phyloP scores from a whole-genome alignment of 306 rosid genomes.

The Acmispon strigosus region DNA sequence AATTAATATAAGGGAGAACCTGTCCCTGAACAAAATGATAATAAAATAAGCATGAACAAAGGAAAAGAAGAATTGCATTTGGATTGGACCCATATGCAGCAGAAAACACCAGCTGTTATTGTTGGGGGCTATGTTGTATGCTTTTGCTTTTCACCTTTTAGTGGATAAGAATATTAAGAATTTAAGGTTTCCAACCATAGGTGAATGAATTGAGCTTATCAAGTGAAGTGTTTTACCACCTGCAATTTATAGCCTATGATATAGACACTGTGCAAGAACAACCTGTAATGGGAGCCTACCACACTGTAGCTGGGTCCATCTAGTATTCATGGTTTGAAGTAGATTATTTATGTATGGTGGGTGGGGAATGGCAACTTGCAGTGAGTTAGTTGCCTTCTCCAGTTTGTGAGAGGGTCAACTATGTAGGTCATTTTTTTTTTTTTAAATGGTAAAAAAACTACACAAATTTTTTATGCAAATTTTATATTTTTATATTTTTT shows the following conservation, averaged over 20 bases:
- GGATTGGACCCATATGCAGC: not conserved
- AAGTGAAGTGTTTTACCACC: not conserved
- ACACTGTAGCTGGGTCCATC: slow-evolving; percentile 1
- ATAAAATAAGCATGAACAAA: not conserved
- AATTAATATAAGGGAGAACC: not conserved
- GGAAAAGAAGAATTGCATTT: not conserved
- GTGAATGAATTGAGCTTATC: not conserved
- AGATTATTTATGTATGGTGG: slow-evolving; percentile 15
- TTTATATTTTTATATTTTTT: not conserved
- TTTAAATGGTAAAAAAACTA: not conserved
- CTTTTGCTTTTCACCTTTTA: not conserved
- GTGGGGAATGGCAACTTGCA: not conserved
- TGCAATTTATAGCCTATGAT: not conserved
- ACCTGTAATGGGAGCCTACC: not conserved
- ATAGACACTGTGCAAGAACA: not conserved
- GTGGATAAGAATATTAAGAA: slow-evolving; percentile 11
- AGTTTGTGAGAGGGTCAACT: not conserved
- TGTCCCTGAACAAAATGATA: not conserved
- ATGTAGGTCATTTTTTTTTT: not conserved
- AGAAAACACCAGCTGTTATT: not conserved
- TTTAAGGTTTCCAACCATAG: not conserved
- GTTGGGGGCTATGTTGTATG: not conserved
- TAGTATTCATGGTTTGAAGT: not conserved
- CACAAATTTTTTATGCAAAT: not conserved
- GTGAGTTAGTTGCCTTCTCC: not conserved